Base-by-base conservation (phyloP, 257 asterid genomes). In the Coffea canephora region DNA sequence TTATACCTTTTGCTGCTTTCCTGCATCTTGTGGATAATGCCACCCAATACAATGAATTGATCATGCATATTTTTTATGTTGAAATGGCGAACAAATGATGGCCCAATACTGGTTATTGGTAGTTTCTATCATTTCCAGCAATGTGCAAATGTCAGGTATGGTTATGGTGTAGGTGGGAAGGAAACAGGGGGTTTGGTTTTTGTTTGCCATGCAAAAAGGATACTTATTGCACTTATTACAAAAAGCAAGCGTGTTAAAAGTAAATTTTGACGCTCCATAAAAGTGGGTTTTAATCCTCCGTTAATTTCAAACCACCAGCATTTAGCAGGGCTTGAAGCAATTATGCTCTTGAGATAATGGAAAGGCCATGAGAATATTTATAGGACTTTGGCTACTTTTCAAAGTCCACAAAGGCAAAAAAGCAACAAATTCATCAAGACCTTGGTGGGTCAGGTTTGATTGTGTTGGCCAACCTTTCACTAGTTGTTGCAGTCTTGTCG, bases 401-500 rank as follows among this genome's bases (percentile, higher is more conserved):
- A 87, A 81, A 87, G 86, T 77, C 88, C 66, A 75, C 66, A 69
- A 74, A 49, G 83, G 65, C 31, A n/a, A n/a, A 73, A 78, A 73
- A 69, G 82, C 75, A 77, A 62, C 34, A 76, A 79, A 76, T n/a
- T 73, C 43, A 79, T 77, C 66, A 80, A 81, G 77, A 83, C 87
- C 74, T 77, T 91, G 79, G 93, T 88, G 92, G 96, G 91, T 81
- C 90, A 69, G 80, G 81, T 78, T 86, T 87, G 77, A 89, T 91
- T 76, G 82, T 90, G 90, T 83, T 87, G 89, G 86, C 77, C 69
- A 82, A 72, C 87, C 85, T 87, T 92, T 89, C 86, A 77, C 85
- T 82, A 72, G 81, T 80, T 86, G 89, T 87, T 84, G 93, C 82
- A 83, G 85, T 78, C 80, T 84, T 91, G 96, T 94, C 97, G 97